A percentile compares a stretch with the other conserved stretches of the same genome.
Conservation (phyloP, 352 stramenopile genomes). For the Pythium plurisporium region DNA sequence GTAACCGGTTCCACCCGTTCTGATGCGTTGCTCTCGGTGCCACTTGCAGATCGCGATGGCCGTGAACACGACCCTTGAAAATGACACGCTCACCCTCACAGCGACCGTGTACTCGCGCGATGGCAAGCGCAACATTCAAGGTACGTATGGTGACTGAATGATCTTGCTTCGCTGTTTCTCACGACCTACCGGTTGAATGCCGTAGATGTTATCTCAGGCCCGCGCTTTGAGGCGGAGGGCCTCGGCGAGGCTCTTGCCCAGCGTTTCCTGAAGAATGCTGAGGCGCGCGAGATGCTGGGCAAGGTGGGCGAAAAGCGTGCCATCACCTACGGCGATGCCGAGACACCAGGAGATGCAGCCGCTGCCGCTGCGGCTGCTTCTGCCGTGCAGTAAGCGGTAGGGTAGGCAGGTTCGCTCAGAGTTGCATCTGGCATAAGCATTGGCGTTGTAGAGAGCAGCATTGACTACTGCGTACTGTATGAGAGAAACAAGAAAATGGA, state of each 20-base stretch:
- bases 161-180: neutral
- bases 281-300: conserved; percentile 50
- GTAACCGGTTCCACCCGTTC: neutral
- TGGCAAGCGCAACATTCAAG: conserved; percentile 49
- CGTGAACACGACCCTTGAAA: conserved; percentile 62
- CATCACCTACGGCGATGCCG: conserved; percentile 65
- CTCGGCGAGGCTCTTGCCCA: conserved; percentile 62
- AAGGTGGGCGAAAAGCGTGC: conserved; percentile 68
- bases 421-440: neutral
- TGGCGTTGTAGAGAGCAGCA: neutral
- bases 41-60: conserved; percentile 68
- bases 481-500: too few relatives aligned
- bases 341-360: conserved; percentile 63
- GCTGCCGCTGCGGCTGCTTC: conserved; percentile 39
- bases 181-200: neutral
- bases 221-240: conserved; percentile 47
- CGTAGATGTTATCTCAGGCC: conserved; percentile 47
- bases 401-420: too few relatives aligned
- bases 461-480: too few relatives aligned
- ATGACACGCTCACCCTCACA: conserved; percentile 60
- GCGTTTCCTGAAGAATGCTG: conserved; percentile 51
- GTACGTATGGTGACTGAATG: conserved; percentile 21
- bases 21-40: neutral
- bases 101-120: conserved; percentile 70
- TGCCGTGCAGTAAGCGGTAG: too few relatives aligned